Base-by-base conservation (phyloP, 164 flowering plant genomes). In the Annona cherimola region DNA sequence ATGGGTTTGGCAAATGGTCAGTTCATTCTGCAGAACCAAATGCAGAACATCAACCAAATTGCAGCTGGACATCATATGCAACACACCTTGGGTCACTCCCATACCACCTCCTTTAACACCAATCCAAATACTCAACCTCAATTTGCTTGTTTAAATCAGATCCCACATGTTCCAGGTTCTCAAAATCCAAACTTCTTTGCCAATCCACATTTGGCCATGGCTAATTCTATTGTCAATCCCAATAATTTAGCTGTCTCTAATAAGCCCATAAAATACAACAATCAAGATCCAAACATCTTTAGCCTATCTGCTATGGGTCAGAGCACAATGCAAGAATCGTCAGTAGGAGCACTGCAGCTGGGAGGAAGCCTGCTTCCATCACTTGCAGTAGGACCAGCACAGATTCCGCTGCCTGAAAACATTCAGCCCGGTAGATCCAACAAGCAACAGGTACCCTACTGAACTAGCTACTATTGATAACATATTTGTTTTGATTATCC, bases 161-260 rank as follows among this genome's bases (percentile, higher is more conserved):
- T 19, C 64, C 26, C 42, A 16, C 67, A 42, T 39, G 45, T 16
- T 16, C 67, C 9, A 4, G 67, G 45, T 40, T 42, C 67, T 42
- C 45, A 11, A 64, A 64, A 64, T 64, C 42, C 45, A 0, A 39
- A 35, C 18, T 64, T 41, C 44, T 16, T 44, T 11, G 16, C 14
- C 16, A 40, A 40, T 64, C 45, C 67, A 35, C 67, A 42, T 40
- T 40, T 64, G 43, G 67, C 42, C 16, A 8, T 9, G 40, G 67
- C n/a, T 14, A 62, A 62, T 62, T 64, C 67, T 64, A 64, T 40
- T 41, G 44, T 40, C 16, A 64, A 40, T 42, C 67, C 67, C 42
- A 64, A 64, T 41, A 64, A 40, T 16, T 14, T 4, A 19, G 44
- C 12, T 19, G 40, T 64, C 40, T 64, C 67, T 64, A 42, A 64